phyloP scores from a whole-genome alignment of 768 basidiomycete genomes.

The Rhizopogon vesiculosus region DNA sequence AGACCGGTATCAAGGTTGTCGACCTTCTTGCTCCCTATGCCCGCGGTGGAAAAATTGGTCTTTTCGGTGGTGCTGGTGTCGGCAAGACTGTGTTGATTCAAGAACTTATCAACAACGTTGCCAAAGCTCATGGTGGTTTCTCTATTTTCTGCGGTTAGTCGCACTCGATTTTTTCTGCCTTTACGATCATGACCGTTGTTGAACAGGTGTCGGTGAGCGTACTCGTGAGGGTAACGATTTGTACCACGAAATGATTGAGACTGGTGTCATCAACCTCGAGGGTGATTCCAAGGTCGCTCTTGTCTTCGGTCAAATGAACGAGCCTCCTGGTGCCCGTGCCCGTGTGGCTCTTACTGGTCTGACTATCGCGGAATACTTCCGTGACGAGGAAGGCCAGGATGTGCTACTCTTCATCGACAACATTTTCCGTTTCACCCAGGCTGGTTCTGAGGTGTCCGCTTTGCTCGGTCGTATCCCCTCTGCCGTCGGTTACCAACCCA shows the following conservation, averaged over 20 bases:
- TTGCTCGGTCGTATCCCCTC: constrained; percentile 99
- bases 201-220: constrained; percentile 94
- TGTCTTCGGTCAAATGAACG: constrained; percentile 99
- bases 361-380: constrained; percentile 99
- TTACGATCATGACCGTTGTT: neutral
- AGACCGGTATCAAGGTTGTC: constrained; percentile 99
- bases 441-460: constrained; percentile 99
- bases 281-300: constrained; percentile 99
- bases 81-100: constrained; percentile 99
- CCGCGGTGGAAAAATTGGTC: constrained; percentile 99
- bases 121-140: constrained; percentile 99
- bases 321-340: constrained; percentile 99
- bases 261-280: constrained; percentile 99
- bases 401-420: constrained; percentile 99
- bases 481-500: constrained; percentile 99
- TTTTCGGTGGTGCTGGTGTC: constrained; percentile 99
- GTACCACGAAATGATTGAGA: constrained; percentile 99
- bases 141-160: constrained; percentile 93
- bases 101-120: constrained; percentile 99
- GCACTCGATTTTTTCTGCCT: neutral
- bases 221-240: constrained; percentile 99
- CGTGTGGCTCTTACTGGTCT: constrained; percentile 99
- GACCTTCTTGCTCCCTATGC: constrained; percentile 99
- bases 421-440: constrained; percentile 99
- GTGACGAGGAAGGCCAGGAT: constrained; percentile 99